Percentiles rank a stretch among this genome's conserved stretches.
phyloP scores from a whole-genome alignment of 192 early-diverging fungal genomes.

The Lobosporangium transversale region DNA sequence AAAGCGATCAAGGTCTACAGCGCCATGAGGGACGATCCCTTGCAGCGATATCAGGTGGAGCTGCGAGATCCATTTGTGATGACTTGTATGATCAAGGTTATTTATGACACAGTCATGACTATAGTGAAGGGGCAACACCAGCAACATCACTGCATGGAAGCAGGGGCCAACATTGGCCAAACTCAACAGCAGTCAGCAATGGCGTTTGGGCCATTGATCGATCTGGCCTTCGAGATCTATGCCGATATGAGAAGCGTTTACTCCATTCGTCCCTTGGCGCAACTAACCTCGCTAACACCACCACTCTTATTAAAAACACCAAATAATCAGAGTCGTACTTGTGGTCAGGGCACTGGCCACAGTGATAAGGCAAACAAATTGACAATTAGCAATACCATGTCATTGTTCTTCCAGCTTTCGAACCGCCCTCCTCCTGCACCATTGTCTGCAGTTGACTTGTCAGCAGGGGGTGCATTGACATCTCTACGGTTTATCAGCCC shows the following conservation, averaged over 20 bases:
- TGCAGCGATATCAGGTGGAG: conserved; percentile 16
- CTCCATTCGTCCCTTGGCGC: conserved; percentile 24
- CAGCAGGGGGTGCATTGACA: background rate
- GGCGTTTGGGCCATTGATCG: conserved; percentile 21
- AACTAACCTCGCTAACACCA: conserved; percentile 4
- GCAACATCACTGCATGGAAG: too few relatives aligned
- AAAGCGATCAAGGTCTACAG: conserved; percentile 32
- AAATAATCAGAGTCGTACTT: background rate
- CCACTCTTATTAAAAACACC: background rate
- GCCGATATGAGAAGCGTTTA: conserved; percentile 33
- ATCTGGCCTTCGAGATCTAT: conserved; percentile 38
- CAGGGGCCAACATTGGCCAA: too few relatives aligned
- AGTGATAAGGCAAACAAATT: background rate
- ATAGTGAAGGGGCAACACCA: background rate
- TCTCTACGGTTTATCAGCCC: background rate
- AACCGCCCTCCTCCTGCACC: background rate
- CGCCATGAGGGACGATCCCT: conserved; percentile 24
- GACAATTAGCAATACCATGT: conserved; percentile 5
- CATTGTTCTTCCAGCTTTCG: conserved; percentile 22
- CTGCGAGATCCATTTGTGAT: conserved; percentile 39
- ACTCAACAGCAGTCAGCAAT: conserved; percentile 4
- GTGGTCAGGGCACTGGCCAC: background rate
- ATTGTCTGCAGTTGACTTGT: conserved; percentile 4
- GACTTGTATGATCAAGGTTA: conserved; percentile 35
- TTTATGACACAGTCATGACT: conserved; percentile 24